Percentiles rank a stretch among this genome's conserved stretches.
Evolutionary conservation across 306 rosid genomes (phyloP).

Genomic region (Benincasa hispida): DNA sequence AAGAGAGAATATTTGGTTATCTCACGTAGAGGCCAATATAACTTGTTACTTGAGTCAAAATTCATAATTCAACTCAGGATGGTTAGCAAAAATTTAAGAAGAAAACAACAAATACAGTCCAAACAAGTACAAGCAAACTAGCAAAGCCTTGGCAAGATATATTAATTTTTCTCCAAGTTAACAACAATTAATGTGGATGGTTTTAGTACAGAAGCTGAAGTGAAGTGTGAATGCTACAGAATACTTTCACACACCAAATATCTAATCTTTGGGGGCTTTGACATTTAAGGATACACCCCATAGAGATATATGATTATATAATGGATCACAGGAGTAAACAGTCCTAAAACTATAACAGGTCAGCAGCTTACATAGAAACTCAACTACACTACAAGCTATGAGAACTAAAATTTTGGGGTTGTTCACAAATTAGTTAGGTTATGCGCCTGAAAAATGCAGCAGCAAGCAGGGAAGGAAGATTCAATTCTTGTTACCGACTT

Average conservation of each 20-base stretch:
- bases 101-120: not conserved
- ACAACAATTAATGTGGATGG: conserved; percentile 5
- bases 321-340: conserved; percentile 4
- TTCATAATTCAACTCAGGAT: not conserved
- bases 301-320: not conserved
- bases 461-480: not conserved
- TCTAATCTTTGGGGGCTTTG: not conserved
- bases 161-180: not conserved
- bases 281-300: not conserved
- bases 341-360: conserved; percentile 7
- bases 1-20: not conserved
- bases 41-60: not conserved
- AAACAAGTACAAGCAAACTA: not conserved
- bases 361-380: not conserved
- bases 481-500: conserved; percentile 2
- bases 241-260: conserved; percentile 5
- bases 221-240: conserved; percentile 2
- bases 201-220: conserved; percentile 6
- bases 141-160: not conserved
- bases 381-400: not conserved
- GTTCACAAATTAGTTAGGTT: conserved; percentile 9
- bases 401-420: conserved; percentile 4
- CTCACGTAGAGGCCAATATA: no score
- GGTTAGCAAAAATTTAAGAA: not conserved
- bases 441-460: conserved; percentile 9